Evolutionary conservation across 1,139 yeast genomes (phyloP).

Genomic region (Kodamaea anthophila): DNA sequence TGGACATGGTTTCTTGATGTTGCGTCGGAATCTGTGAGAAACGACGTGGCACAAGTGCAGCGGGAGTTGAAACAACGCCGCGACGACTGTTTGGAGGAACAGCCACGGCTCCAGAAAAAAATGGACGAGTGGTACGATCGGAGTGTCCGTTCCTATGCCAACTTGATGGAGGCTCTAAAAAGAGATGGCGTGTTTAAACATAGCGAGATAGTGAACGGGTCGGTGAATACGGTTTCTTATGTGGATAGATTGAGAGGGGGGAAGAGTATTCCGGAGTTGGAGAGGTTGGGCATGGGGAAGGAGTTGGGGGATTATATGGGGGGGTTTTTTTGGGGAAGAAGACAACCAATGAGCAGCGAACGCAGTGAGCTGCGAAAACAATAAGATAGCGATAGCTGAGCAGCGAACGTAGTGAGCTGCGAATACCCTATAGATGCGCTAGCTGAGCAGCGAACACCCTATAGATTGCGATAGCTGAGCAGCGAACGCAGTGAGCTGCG

Average conservation of each 20-base stretch:
- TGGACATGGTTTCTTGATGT: conserved; percentile 24
- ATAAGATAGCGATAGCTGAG: no score
- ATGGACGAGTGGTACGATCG: conserved; percentile 22
- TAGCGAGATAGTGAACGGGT: conserved; percentile 26
- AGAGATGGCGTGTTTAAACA: conserved; percentile 25
- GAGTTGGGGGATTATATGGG: conserved; percentile 28
- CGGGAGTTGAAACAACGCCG: conserved; percentile 11
- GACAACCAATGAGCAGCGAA: no score
- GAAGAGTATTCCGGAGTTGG: conserved; percentile 20
- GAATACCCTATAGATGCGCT: no score
- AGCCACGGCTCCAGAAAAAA: conserved; percentile 16
- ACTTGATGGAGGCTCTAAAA: conserved; percentile 14
- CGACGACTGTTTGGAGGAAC: conserved; percentile 11
- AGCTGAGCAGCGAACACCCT: no score
- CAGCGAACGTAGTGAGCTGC: no score
- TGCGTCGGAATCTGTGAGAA: conserved; percentile 14
- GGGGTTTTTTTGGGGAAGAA: no score
- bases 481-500: no score
- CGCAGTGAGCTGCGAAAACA: no score
- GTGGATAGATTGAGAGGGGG: conserved; percentile 7
- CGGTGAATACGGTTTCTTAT: conserved; percentile 5
- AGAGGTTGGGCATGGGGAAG: conserved; percentile 27
- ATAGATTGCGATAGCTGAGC: no score
- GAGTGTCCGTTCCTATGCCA: conserved; percentile 13
- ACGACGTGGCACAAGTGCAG: conserved; percentile 11